Conservation (phyloP, 257 asterid species). For the Solanum paucissectum region DNA sequence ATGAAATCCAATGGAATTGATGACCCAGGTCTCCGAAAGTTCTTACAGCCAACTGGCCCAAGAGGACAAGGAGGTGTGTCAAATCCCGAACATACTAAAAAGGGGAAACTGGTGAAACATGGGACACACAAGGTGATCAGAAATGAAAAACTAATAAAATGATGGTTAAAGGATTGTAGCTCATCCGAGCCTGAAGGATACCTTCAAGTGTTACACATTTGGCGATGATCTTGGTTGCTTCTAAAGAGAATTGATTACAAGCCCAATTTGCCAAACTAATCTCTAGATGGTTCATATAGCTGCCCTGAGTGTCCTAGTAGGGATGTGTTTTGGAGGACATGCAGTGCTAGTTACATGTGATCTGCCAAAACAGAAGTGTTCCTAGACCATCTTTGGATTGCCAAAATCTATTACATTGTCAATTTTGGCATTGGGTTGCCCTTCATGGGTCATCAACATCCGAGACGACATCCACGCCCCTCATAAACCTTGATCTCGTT, state of each 20-base stretch:
- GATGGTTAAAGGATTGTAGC: background rate
- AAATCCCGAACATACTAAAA: constrained; percentile 15
- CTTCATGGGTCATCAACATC: background rate
- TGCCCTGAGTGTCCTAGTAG: background rate
- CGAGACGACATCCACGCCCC: background rate
- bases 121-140: background rate
- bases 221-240: background rate
- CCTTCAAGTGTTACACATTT: background rate
- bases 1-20: constrained; percentile 40
- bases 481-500: background rate
- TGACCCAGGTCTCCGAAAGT: constrained; percentile 54
- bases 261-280: background rate
- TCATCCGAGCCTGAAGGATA: background rate
- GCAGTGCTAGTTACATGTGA: background rate
- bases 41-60: constrained; percentile 14
- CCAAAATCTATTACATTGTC: background rate
- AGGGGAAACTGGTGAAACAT: constrained; percentile 7
- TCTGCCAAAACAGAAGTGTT: background rate
- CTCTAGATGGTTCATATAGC: background rate
- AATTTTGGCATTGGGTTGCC: background rate
- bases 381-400: background rate
- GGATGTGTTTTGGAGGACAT: background rate
- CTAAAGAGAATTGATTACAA: background rate
- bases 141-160: background rate
- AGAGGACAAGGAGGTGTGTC: constrained; percentile 15